These are phyloP conservation scores for Acer campestre DNA, from an alignment of 345 rosid species.

Conservation along the genomic window DNA sequence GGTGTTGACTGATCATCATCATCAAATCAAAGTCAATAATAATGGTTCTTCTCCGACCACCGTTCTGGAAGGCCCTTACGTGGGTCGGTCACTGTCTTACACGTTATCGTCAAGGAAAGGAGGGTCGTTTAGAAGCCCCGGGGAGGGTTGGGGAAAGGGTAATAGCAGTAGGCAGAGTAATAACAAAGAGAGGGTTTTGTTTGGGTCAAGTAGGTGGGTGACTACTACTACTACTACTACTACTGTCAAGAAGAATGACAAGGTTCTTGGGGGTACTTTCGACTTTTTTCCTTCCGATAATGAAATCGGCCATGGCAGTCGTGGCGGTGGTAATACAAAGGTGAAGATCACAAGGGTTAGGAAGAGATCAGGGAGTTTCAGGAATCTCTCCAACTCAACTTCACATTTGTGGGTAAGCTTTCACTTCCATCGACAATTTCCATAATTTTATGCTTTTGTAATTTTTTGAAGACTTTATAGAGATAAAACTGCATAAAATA, in stretches of 20 bases:
- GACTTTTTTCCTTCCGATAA: conserved; percentile 26
- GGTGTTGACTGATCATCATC: conserved; percentile 24
- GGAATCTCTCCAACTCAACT: conserved; percentile 38
- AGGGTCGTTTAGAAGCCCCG: conserved; percentile 34
- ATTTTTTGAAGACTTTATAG: no score
- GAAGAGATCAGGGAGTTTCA: conserved; percentile 45
- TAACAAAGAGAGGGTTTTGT: conserved; percentile 21
- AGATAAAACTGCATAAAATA: no score
- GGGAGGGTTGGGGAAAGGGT: no score
- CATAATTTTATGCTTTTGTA: no score
- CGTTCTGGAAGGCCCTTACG: conserved; percentile 58
- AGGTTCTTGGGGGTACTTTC: conserved; percentile 25
- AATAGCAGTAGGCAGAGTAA: conserved; percentile 10
- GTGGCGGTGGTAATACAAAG: conserved; percentile 9
- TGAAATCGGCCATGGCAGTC: conserved; percentile 8
- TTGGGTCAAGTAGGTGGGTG: conserved; percentile 58
- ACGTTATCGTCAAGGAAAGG: conserved; percentile 32
- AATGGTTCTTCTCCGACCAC: conserved; percentile 46
- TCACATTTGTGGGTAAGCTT: conserved; percentile 60
- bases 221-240: neutral
- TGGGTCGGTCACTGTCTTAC: conserved; percentile 35
- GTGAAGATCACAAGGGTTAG: conserved; percentile 49
- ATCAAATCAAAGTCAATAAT: conserved; percentile 17
- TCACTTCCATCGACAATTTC: neutral
- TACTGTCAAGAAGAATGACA: conserved; percentile 40